Evolutionary conservation across 805 yeast genomes (phyloP).

Genomic region (Metschnikowia lunata): DNA sequence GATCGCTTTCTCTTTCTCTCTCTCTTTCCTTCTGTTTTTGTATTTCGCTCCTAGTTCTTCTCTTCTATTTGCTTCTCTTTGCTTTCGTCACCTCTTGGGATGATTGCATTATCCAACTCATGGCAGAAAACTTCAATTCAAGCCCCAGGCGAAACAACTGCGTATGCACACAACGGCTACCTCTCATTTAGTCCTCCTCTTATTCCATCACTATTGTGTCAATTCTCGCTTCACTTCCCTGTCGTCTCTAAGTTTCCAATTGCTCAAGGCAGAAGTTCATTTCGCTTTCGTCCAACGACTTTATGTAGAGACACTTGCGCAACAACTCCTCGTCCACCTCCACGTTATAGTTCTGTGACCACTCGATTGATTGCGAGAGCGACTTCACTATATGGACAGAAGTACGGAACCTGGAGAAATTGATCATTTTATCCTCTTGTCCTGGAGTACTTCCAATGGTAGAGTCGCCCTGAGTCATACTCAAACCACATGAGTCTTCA

Average conservation of each 20-base stretch:
- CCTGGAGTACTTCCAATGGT: constrained; percentile 7
- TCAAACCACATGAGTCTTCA: constrained; percentile 7
- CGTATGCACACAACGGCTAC: too few relatives aligned
- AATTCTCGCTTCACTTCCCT: too few relatives aligned
- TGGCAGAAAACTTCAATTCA: too few relatives aligned
- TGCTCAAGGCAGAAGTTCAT: constrained; percentile 40
- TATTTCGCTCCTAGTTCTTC: too few relatives aligned
- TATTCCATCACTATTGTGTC: too few relatives aligned
- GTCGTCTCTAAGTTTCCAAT: background rate
- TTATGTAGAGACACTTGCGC: constrained; percentile 80
- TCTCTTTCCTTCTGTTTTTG: too few relatives aligned
- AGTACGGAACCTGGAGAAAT: constrained; percentile 72
- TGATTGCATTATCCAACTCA: too few relatives aligned
- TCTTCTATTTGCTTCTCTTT: too few relatives aligned
- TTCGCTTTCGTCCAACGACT: constrained; percentile 69
- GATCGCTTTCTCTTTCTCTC: too few relatives aligned
- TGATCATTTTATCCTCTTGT: constrained; percentile 47
- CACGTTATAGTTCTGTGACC: constrained; percentile 68
- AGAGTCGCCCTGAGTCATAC: constrained; percentile 11
- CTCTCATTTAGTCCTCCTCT: too few relatives aligned
- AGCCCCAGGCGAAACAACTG: too few relatives aligned
- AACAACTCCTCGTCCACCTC: constrained; percentile 57
- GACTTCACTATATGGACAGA: constrained; percentile 74
- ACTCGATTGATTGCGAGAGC: constrained; percentile 75
- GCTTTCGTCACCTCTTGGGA: too few relatives aligned